A percentile compares a stretch with the other conserved stretches of the same genome.
These are phyloP conservation scores for Parmelia sp. DNA, from an alignment of 495 filamentous ascomycete species.

Conservation along the genomic window DNA sequence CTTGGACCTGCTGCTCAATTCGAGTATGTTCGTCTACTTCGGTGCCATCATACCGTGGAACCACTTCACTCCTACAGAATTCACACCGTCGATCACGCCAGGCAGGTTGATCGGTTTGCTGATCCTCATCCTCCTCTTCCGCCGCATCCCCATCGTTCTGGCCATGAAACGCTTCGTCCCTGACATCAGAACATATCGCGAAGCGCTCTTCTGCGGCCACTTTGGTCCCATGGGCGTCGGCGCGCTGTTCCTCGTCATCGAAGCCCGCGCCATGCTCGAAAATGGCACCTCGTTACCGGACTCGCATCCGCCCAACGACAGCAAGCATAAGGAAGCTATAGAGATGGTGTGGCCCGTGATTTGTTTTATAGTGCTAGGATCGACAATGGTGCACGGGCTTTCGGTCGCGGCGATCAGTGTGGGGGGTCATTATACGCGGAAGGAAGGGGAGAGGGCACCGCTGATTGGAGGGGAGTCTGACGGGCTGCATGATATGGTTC, in stretches of 20 bases:
- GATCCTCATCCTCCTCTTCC: constrained; percentile 39
- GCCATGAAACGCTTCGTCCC: constrained; percentile 38
- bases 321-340: constrained; percentile 30
- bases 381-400: constrained; percentile 44
- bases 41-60: constrained; percentile 45
- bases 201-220: constrained; percentile 47
- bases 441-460: constrained; percentile 36
- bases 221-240: constrained; percentile 50
- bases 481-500: constrained; percentile 38
- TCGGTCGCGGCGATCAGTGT: constrained; percentile 40
- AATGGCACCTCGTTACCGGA: constrained; percentile 33
- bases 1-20: constrained; percentile 44
- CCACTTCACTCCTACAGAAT: constrained; percentile 30
- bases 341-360: constrained; percentile 45
- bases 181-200: constrained; percentile 39
- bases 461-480: constrained; percentile 38
- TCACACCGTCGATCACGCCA: constrained; percentile 33
- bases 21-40: constrained; percentile 45
- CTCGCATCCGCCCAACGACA: constrained; percentile 32
- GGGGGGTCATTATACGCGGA: constrained; percentile 35
- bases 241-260: constrained; percentile 46
- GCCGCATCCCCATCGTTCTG: constrained; percentile 43
- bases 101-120: constrained; percentile 37
- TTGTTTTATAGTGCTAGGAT: constrained; percentile 43
- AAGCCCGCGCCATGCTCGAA: constrained; percentile 43